A percentile compares a stretch with the other conserved stretches of the same genome.
These are phyloP conservation scores for Chaetomium tenue DNA, from an alignment of 495 filamentous ascomycete species.

Conservation along the genomic window DNA sequence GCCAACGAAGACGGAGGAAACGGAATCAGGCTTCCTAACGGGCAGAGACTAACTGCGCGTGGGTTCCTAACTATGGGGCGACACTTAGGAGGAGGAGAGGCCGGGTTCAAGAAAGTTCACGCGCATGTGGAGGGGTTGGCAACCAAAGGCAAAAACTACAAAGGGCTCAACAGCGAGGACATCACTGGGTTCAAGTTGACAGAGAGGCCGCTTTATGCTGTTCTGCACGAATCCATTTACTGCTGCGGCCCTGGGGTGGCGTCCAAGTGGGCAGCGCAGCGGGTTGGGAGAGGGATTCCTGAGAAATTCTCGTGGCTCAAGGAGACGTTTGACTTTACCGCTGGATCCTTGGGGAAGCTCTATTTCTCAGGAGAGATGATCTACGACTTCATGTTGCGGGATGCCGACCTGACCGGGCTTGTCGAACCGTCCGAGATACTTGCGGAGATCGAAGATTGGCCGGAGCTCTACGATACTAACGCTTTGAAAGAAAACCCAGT, in stretches of 20 bases:
- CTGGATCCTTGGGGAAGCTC: too few species aligned
- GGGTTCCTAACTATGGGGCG: slow-evolving; percentile 75
- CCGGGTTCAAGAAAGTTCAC: slow-evolving; percentile 61
- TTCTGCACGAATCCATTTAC: slow-evolving; percentile 35
- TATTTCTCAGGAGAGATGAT: slow-evolving; percentile 91
- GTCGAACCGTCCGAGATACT: slow-evolving; percentile 62
- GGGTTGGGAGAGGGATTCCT: too few species aligned
- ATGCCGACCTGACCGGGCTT: slow-evolving; percentile 55
- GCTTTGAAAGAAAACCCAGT: slow-evolving; percentile 71
- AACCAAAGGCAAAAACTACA: slow-evolving; percentile 61
- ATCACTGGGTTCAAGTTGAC: slow-evolving; percentile 21
- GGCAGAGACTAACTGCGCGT: slow-evolving; percentile 54
- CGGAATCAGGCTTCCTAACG: not conserved
- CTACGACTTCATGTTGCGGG: slow-evolving; percentile 53
- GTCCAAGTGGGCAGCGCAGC: slow-evolving; percentile 46
- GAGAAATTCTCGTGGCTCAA: slow-evolving; percentile 49
- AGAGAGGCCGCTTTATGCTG: slow-evolving; percentile 30
- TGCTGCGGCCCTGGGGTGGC: slow-evolving; percentile 7
- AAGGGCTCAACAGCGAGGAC: not conserved
- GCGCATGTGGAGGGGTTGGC: slow-evolving; percentile 46
- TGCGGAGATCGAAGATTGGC: slow-evolving; percentile 65
- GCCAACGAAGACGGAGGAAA: slow-evolving; percentile 33
- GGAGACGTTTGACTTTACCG: slow-evolving; percentile 24
- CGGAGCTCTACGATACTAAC: slow-evolving; percentile 64
- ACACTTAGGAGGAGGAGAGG: slow-evolving; percentile 64